phyloP scores from a whole-genome alignment of 345 rosid genomes.

The Gossypium anomalum region DNA sequence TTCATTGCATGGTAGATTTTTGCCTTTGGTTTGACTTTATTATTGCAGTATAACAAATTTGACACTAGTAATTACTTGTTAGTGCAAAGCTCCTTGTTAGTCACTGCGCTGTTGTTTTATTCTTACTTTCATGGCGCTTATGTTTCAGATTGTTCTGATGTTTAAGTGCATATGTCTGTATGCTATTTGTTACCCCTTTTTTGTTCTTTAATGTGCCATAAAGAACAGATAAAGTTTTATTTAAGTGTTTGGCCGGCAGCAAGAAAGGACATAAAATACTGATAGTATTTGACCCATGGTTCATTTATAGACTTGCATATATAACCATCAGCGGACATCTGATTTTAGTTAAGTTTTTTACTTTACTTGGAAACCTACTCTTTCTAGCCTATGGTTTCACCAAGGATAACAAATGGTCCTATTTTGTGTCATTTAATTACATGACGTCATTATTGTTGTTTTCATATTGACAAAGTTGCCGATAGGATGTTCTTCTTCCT shows the following conservation, averaged over 20 bases:
- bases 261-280: background rate
- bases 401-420: background rate
- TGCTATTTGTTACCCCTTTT: too few species aligned
- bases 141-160: background rate
- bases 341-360: background rate
- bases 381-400: background rate
- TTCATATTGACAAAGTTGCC: background rate
- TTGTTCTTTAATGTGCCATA: too few species aligned
- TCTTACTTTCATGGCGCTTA: background rate
- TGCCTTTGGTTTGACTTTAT: background rate
- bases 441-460: background rate
- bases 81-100: too few species aligned
- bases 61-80: background rate
- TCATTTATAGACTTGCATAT: background rate
- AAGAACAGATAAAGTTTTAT: too few species aligned
- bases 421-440: background rate
- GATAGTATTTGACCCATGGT: background rate
- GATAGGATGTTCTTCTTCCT: background rate
- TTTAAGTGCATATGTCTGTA: too few species aligned
- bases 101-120: background rate
- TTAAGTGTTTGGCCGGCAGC: background rate
- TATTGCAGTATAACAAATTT: background rate
- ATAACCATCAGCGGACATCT: background rate
- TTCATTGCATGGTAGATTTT: constrained; percentile 63
- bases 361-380: background rate